Evolutionary conservation across 768 basidiomycete species (phyloP).

Genomic region (Gloeopeniophorella convolvens): DNA sequence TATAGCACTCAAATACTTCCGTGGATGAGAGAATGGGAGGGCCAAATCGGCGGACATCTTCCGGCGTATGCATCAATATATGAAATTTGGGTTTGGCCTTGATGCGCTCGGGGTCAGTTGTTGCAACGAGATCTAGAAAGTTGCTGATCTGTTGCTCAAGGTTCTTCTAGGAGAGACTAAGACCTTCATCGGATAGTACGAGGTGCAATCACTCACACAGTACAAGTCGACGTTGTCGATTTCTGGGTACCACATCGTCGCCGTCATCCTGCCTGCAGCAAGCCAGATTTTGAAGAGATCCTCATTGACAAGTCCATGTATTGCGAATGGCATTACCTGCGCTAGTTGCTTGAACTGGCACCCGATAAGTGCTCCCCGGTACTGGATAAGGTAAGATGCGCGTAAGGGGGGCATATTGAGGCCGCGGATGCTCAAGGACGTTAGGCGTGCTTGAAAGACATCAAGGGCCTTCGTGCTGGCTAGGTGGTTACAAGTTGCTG

Average conservation of each 20-base stretch:
- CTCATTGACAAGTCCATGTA: conserved; percentile 20
- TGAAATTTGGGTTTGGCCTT: conserved; percentile 21
- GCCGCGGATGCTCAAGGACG: conserved; percentile 32
- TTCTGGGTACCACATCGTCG: conserved; percentile 22
- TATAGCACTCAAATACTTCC: conserved; percentile 34
- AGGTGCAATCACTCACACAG: not conserved
- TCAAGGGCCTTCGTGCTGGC: conserved; percentile 24
- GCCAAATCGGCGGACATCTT: conserved; percentile 27
- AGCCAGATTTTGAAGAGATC: conserved; percentile 19
- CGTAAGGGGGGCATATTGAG: conserved; percentile 28
- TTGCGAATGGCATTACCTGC: conserved; percentile 34
- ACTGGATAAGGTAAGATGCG: conserved; percentile 38
- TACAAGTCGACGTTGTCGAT: conserved; percentile 22
- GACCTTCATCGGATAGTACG: not conserved
- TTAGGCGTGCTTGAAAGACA: conserved; percentile 25
- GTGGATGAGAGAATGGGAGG: conserved; percentile 29
- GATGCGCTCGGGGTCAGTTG: conserved; percentile 11
- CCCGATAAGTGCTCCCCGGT: conserved; percentile 37
- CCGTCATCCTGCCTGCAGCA: conserved; percentile 17
- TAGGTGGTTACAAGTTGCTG: conserved; percentile 23
- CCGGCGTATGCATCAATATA: conserved; percentile 11
- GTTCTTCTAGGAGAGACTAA: conserved; percentile 1
- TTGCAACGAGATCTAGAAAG: conserved; percentile 16
- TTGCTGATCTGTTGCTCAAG: conserved; percentile 28
- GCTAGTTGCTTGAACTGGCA: conserved; percentile 35